A percentile compares a stretch with the other conserved stretches of the same genome.
Conservation (phyloP, 108 stramenopile species). For the Fistulifera pelliculosa region DNA sequence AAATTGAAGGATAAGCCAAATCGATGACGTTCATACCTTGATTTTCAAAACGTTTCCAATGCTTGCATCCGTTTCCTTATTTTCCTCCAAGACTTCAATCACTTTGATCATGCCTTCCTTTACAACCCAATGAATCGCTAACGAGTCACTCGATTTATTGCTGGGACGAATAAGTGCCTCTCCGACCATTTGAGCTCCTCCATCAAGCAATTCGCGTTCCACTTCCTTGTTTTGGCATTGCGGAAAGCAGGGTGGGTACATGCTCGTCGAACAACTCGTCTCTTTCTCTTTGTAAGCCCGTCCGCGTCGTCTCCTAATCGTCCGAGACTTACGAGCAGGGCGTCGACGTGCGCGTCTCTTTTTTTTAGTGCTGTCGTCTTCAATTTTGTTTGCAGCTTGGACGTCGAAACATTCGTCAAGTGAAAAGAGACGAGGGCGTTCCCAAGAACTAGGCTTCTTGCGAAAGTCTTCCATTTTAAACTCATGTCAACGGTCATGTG, state of each 20-base stretch:
- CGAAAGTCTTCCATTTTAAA: slow-evolving; percentile 77
- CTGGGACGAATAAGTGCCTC: slow-evolving; percentile 81
- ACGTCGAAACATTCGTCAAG: slow-evolving; percentile 64
- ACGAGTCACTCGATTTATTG: slow-evolving; percentile 64
- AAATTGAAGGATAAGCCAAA: not conserved
- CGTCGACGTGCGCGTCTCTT: slow-evolving; percentile 63
- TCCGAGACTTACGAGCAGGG: slow-evolving; percentile 43
- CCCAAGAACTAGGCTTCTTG: slow-evolving; percentile 72
- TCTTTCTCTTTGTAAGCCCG: slow-evolving; percentile 24
- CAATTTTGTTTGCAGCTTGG: slow-evolving; percentile 46
- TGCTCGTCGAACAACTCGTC: slow-evolving; percentile 67
- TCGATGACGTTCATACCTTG: slow-evolving; percentile 32
- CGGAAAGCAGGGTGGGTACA: slow-evolving; percentile 86
- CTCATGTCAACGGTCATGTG: slow-evolving; percentile 85
- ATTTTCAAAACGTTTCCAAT: slow-evolving; percentile 75
- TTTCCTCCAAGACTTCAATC: slow-evolving; percentile 77
- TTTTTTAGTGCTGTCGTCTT: slow-evolving; percentile 67
- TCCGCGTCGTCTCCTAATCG: slow-evolving; percentile 34
- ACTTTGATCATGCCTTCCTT: slow-evolving; percentile 70
- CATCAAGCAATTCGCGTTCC: slow-evolving; percentile 59
- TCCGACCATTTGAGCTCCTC: slow-evolving; percentile 69
- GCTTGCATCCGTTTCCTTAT: slow-evolving; percentile 81
- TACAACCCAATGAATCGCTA: slow-evolving; percentile 83
- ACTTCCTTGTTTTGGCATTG: slow-evolving; percentile 65
- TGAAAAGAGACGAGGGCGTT: slow-evolving; percentile 54